These are phyloP conservation scores for Spizellomyces punctatus DNA, from an alignment of 192 early-diverging fungal genomes.

Conservation along the genomic window DNA sequence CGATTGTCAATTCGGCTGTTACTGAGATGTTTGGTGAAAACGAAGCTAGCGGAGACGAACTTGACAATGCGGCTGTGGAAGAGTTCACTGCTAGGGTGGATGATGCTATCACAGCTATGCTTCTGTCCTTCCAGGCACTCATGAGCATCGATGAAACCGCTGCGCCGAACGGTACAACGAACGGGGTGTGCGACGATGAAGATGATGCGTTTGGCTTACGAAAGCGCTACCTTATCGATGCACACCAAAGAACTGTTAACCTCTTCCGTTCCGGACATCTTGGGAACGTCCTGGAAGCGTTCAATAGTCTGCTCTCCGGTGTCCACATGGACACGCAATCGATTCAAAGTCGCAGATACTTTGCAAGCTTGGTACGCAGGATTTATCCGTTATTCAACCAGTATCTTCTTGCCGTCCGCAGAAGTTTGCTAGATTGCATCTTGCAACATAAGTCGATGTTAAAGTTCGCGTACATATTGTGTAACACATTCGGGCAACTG, in stretches of 20 bases:
- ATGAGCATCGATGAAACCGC: constrained; percentile 12
- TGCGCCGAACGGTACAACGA: not conserved
- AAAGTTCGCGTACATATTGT: constrained; percentile 74
- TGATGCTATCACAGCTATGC: constrained; percentile 43
- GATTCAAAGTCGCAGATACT: not conserved
- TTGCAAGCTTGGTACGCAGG: constrained; percentile 16
- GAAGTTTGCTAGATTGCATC: constrained; percentile 19
- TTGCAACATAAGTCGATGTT: constrained; percentile 67
- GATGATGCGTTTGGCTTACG: constrained; percentile 48
- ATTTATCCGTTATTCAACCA: constrained; percentile 57
- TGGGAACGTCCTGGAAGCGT: too few relatives aligned
- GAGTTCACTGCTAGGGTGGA: constrained; percentile 18
- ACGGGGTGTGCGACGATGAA: constrained; percentile 39
- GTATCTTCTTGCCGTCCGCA: constrained; percentile 39
- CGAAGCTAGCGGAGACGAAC: not conserved
- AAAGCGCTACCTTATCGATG: constrained; percentile 16
- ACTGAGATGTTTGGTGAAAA: not conserved
- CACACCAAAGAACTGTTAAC: not conserved
- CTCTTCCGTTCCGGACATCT: too few relatives aligned
- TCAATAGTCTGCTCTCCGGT: too few relatives aligned
- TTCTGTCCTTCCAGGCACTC: constrained; percentile 49
- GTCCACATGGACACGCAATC: too few relatives aligned
- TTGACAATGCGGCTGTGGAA: not conserved
- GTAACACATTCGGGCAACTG: constrained; percentile 69
- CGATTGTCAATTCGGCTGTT: not conserved